Evolutionary conservation across 208 protist species (phyloP).

Genomic region (Acanthamoeba healyi): DNA sequence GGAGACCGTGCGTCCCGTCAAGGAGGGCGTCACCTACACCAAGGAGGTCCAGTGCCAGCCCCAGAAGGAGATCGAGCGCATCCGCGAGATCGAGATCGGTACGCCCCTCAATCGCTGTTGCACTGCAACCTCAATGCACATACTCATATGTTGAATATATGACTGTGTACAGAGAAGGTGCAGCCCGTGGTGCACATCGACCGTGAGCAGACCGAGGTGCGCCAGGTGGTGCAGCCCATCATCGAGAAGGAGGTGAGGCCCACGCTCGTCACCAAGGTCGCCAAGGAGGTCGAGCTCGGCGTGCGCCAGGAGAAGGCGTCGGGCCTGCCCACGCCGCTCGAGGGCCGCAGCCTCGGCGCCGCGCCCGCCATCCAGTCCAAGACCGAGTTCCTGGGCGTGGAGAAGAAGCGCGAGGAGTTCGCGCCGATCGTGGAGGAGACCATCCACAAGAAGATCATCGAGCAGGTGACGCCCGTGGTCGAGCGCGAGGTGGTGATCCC

Average conservation of each 20-base stretch:
- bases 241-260: constrained; percentile 2
- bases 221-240: constrained; percentile 45
- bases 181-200: constrained; percentile 38
- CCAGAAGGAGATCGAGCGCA: constrained; percentile 8
- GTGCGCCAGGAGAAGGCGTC: constrained; percentile 23
- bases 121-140: too few relatives aligned
- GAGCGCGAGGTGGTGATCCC: constrained; percentile 20
- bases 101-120: too few relatives aligned
- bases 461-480: constrained; percentile 24
- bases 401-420: constrained; percentile 8
- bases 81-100: constrained; percentile 23
- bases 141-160: too few relatives aligned
- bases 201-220: constrained; percentile 38
- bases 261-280: background rate
- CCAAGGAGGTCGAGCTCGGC: constrained; percentile 44
- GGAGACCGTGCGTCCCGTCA: background rate
- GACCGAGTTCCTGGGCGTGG: constrained; percentile 49
- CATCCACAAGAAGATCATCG: constrained; percentile 58
- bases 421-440: constrained; percentile 27
- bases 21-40: constrained; percentile 20
- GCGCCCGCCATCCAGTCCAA: background rate
- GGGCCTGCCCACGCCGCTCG: constrained; percentile 15
- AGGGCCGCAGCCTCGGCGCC: constrained; percentile 11
- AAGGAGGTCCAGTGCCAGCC: constrained; percentile 40
- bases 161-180: constrained; percentile 63